Percentiles rank a stretch among this genome's conserved stretches.
Evolutionary conservation across 2,329 filamentous ascomycete species (phyloP).

Genomic region (Exophiala viscosa): DNA sequence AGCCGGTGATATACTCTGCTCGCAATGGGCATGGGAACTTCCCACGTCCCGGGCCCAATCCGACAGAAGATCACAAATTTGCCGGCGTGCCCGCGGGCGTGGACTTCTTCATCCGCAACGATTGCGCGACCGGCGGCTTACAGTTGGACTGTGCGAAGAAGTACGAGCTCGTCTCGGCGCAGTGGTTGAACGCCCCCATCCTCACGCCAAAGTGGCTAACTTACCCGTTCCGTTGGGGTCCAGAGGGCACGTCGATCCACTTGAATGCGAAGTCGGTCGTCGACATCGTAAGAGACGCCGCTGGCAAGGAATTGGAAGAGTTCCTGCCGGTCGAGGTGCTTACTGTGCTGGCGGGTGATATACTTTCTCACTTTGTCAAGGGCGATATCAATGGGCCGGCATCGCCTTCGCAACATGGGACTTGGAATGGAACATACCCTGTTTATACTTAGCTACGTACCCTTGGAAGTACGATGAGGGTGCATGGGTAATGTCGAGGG

Average conservation of each 20-base stretch:
- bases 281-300: slow-evolving; percentile 7
- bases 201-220: slow-evolving; percentile 6
- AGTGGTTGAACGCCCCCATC: slow-evolving; percentile 5
- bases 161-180: slow-evolving; percentile 12
- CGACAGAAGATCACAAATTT: slow-evolving; percentile 10
- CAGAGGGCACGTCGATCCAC: slow-evolving; percentile 14
- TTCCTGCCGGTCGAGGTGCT: slow-evolving; percentile 9
- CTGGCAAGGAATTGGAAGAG: slow-evolving; percentile 6
- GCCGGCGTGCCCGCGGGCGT: slow-evolving; percentile 14
- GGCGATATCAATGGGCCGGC: slow-evolving; percentile 16
- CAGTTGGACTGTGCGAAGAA: slow-evolving; percentile 14
- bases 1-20: slow-evolving; percentile 11
- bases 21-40: slow-evolving; percentile 14
- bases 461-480: too few relatives aligned
- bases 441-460: too few relatives aligned
- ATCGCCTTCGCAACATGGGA: slow-evolving; percentile 12
- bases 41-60: slow-evolving; percentile 2
- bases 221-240: slow-evolving; percentile 17
- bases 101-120: slow-evolving; percentile 17
- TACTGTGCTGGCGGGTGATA: slow-evolving; percentile 11
- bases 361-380: slow-evolving; percentile 17
- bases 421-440: slow-evolving; percentile 15
- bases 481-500: too few relatives aligned
- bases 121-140: slow-evolving; percentile 3
- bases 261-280: slow-evolving; percentile 3